These are phyloP conservation scores for Cucurbita argyrosperma DNA, from an alignment of 306 rosid genomes.

Conservation along the genomic window DNA sequence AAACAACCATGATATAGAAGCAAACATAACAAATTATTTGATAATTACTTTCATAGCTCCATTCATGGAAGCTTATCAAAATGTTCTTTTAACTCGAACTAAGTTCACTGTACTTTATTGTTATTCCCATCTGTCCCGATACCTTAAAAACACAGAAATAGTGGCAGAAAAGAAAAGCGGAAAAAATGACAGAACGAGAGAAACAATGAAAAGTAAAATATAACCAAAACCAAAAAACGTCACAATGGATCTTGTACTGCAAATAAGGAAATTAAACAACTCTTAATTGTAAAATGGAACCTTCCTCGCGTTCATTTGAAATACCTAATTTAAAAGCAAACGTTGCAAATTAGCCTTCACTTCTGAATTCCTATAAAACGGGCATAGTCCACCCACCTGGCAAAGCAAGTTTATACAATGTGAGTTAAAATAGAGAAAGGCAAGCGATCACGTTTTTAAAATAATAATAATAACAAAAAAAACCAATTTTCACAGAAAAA, in stretches of 20 bases:
- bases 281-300: neutral
- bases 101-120: neutral
- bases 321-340: neutral
- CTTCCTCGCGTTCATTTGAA: neutral
- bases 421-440: neutral
- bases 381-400: conserved; percentile 90
- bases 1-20: neutral
- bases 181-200: neutral
- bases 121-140: neutral
- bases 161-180: neutral
- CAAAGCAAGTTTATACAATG: neutral
- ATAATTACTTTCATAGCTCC: neutral
- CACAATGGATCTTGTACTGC: neutral
- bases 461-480: neutral
- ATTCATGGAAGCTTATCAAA: neutral
- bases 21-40: neutral
- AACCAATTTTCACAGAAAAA: neutral
- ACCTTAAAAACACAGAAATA: neutral
- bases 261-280: neutral
- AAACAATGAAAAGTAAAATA: neutral
- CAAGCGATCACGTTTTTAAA: neutral
- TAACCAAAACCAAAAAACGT: neutral
- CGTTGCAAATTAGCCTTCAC: neutral
- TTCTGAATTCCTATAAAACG: conserved; percentile 67
- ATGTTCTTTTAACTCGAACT: neutral